Evolutionary conservation across 2,329 filamentous ascomycete genomes (phyloP).

Genomic region (Ophiosphaerella korrae): DNA sequence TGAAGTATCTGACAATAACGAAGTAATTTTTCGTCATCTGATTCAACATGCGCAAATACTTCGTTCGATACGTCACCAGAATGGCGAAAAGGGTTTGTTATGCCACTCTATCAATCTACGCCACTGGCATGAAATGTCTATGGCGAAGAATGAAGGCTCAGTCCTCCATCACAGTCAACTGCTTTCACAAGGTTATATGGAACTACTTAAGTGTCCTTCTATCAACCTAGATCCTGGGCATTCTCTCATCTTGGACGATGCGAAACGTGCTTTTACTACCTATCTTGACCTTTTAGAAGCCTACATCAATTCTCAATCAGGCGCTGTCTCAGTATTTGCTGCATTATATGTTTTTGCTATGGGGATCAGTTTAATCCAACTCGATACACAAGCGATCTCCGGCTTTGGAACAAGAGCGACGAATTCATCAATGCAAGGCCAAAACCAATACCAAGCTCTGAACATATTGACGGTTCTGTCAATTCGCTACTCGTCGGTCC

Average conservation of each 20-base stretch:
- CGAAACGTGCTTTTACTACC: not conserved
- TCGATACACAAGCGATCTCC: not conserved
- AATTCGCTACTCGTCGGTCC: constrained; percentile 1
- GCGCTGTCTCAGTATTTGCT: constrained; percentile 1
- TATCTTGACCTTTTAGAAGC: constrained; percentile 5
- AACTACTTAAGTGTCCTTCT: constrained; percentile 2
- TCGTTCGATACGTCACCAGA: constrained; percentile 1
- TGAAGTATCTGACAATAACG: not conserved
- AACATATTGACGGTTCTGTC: constrained; percentile 6
- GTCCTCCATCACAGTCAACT: not conserved
- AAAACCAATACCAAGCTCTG: not conserved
- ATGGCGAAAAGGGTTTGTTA: not conserved
- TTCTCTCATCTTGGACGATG: not conserved
- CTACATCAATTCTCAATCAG: not conserved
- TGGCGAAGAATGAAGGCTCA: not conserved
- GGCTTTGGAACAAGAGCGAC: not conserved
- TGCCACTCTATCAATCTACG: constrained; percentile 10
- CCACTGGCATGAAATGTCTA: constrained; percentile 8
- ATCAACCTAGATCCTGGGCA: not conserved
- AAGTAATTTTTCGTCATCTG: not conserved
- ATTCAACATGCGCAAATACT: constrained; percentile 10
- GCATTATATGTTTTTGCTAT: constrained; percentile 6
- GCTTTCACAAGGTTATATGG: not conserved
- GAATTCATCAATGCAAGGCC: too few species aligned
- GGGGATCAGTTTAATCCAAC: not conserved